Evolutionary conservation across 1,284 basidiomycete species (phyloP), one percentile per base, ranked within the genome.

Genomic region (Dichomitus squalens): DNA sequence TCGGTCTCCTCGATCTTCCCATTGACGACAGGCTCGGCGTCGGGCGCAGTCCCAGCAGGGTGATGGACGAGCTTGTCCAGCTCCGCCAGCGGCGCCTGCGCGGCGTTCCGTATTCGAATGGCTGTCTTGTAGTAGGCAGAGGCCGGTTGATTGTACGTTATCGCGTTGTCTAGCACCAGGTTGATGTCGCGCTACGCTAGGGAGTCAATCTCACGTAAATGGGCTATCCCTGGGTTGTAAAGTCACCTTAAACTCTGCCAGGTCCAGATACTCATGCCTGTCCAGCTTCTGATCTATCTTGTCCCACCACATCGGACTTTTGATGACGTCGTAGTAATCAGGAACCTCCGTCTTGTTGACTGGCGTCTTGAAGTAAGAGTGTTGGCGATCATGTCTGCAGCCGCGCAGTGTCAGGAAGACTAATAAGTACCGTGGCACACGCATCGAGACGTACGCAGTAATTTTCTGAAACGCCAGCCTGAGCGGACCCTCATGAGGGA

Each of bases 291-390:
- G 74, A 29, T 92, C 87, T 60, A 99, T 97, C 39, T 77, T 79
- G 18, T 79, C 76, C 93, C 95, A 98, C 64, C 88, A 88, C 92
- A 98, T 98, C 0, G 96, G 96, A 9, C 82, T 77, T 67, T 90
- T 84, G 71, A 99, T 82, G 49, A 97, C 78, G 50, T 95, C 90
- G 68, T 89, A 92, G 72, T 99, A 99, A 70, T 98, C 96, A 0
- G 96, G 95, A 0, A 95, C 94, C 38, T 93, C 88, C 0, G 72
- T 72, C 53, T 79, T 83, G 27, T 84, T 90, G n/a, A 97, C 94
- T 0, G 93, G 93, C 58, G 88, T 82, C 59, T 86, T 83, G 74
- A 96, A 97, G 58, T 88, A 81, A 29, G 27, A n/a, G 20, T 87
- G 85, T 7, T 83, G 75, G 18, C 84, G 83, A 70, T 98, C 96